phyloP scores from a whole-genome alignment of 371 early-diverging fungal species.

The Paraphysoderma sedebokerense region DNA sequence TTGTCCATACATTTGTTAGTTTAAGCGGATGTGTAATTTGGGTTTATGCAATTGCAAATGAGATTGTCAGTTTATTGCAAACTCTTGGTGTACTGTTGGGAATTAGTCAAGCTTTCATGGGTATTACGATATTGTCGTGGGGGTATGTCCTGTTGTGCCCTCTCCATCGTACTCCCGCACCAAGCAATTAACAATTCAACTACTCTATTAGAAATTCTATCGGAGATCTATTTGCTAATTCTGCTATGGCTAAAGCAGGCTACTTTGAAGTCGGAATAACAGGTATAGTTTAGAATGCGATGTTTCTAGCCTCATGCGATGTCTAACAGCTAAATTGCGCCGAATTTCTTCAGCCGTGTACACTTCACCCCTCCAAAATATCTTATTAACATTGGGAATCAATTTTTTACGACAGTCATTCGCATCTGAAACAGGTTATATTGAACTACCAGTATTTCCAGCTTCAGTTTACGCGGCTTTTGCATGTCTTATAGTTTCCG shows the following conservation, averaged over 20 bases:
- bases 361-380: constrained; percentile 7
- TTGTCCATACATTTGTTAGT: constrained; percentile 4
- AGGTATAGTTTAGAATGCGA: too few relatives aligned
- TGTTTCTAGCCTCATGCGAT: too few relatives aligned
- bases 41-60: constrained; percentile 6
- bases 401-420: too few relatives aligned
- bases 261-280: constrained; percentile 4
- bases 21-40: constrained; percentile 6
- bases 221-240: constrained; percentile 4
- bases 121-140: constrained; percentile 8
- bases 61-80: constrained; percentile 6
- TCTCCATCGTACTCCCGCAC: too few relatives aligned
- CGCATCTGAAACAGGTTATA: too few relatives aligned
- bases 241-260: constrained; percentile 6
- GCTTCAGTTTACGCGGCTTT: too few relatives aligned
- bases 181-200: too few relatives aligned
- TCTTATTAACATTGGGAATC: constrained; percentile 4
- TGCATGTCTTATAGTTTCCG: too few relatives aligned
- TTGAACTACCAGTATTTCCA: too few relatives aligned
- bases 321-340: too few relatives aligned
- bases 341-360: constrained; percentile 5
- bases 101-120: constrained; percentile 3
- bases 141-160: too few relatives aligned
- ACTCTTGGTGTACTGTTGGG: constrained; percentile 2
- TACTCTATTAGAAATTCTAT: too few relatives aligned